Percentiles rank a stretch among this genome's conserved stretches.
Conservation (phyloP, 805 yeast species). For the Grigorovia humatica region DNA sequence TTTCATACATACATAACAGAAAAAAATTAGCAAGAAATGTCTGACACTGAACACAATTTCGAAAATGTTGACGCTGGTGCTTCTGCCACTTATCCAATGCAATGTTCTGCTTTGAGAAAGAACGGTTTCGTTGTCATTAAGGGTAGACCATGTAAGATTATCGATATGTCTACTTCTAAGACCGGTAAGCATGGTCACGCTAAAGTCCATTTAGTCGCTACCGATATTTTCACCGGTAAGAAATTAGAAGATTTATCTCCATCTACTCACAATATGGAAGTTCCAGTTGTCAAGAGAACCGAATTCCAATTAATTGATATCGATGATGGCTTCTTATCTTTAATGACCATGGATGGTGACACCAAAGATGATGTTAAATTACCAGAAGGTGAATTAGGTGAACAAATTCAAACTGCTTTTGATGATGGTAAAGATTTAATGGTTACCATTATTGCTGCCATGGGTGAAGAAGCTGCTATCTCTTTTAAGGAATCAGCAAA, state of each 20-base stretch:
- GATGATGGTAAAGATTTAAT: constrained; percentile 95
- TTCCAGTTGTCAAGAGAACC: constrained; percentile 88
- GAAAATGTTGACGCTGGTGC: constrained; percentile 98
- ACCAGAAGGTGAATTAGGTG: constrained; percentile 97
- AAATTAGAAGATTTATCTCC: constrained; percentile 98
- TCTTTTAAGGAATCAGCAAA: constrained; percentile 80
- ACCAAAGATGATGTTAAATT: constrained; percentile 96
- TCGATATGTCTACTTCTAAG: constrained; percentile 98
- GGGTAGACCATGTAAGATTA: constrained; percentile 98
- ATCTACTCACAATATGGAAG: constrained; percentile 99
- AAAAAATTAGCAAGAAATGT: constrained; percentile 12
- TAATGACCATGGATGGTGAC: constrained; percentile 93
- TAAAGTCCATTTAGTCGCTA: constrained; percentile 97
- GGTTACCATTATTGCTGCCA: constrained; percentile 91
- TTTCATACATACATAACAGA: too few species aligned
- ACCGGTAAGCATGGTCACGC: constrained; percentile 99
- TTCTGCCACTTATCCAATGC: constrained; percentile 94
- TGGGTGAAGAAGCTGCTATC: constrained; percentile 98
- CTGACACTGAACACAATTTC: constrained; percentile 73
- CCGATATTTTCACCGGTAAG: constrained; percentile 96
- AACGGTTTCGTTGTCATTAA: constrained; percentile 97
- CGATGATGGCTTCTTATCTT: constrained; percentile 91
- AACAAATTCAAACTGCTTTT: constrained; percentile 76
- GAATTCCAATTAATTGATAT: constrained; percentile 94
- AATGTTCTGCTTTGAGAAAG: constrained; percentile 99